Conservation (phyloP, 140 eudicot genomes). For the Bidens hawaiensis region DNA sequence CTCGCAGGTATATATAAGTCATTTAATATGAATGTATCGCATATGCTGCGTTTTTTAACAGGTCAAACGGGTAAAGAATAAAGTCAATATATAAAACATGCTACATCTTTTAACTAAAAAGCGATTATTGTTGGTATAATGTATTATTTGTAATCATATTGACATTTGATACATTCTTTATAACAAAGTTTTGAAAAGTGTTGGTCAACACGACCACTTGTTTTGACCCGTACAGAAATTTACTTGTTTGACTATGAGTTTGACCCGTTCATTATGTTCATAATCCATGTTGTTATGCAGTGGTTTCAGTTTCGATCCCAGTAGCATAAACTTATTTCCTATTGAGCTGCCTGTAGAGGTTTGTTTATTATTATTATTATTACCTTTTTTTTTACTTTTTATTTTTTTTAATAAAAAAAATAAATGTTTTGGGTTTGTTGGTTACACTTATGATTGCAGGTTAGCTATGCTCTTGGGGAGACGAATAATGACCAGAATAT, state of each 20-base stretch:
- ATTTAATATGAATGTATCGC: background rate
- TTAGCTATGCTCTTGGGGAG: slow-evolving; percentile 33
- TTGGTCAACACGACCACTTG: background rate
- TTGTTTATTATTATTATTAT: no score
- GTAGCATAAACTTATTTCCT: slow-evolving; percentile 67
- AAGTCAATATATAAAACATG: background rate
- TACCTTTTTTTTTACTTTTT: no score
- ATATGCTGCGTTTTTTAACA: background rate
- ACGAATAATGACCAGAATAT: slow-evolving; percentile 10
- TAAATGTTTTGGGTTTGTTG: slow-evolving; percentile 1
- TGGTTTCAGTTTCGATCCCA: slow-evolving; percentile 52
- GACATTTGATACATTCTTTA: background rate
- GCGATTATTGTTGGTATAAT: background rate
- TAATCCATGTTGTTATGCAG: slow-evolving; percentile 37
- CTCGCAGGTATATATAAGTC: slow-evolving; percentile 54
- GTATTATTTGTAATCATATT: background rate
- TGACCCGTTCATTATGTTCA: background rate
- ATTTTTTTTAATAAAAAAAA: background rate
- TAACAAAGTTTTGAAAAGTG: background rate
- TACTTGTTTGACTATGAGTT: background rate
- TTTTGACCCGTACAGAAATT: background rate
- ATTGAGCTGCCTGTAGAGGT: slow-evolving; percentile 54
- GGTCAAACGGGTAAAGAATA: background rate
- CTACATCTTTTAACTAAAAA: background rate
- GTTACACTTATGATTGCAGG: slow-evolving; percentile 31